These are phyloP conservation scores for Hyphopichia khmerensis DNA, from an alignment of 1,139 yeast genomes.

Conservation along the genomic window DNA sequence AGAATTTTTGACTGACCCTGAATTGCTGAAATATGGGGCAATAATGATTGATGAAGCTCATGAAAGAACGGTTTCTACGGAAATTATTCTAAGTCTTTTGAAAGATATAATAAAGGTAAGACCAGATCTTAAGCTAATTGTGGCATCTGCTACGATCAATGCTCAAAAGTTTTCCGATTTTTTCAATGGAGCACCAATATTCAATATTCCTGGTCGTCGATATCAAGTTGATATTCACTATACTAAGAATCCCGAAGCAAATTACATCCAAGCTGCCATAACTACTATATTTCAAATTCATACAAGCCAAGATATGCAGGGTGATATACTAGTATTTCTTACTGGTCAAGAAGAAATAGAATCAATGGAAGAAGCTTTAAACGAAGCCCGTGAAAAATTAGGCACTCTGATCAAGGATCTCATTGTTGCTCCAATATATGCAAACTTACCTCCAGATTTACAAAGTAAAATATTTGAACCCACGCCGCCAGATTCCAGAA, in stretches of 20 bases:
- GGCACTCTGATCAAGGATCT: constrained; percentile 65
- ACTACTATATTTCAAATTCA: constrained; percentile 81
- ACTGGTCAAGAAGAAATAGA: constrained; percentile 94
- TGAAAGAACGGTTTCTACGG: constrained; percentile 91
- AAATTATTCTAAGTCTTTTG: constrained; percentile 77
- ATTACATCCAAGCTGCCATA: constrained; percentile 84
- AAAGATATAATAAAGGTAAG: constrained; percentile 68
- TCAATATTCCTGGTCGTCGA: constrained; percentile 84
- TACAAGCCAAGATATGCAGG: constrained; percentile 59
- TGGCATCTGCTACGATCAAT: constrained; percentile 94
- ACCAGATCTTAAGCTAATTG: constrained; percentile 67
- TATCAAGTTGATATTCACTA: constrained; percentile 87
- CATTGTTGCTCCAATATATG: constrained; percentile 84
- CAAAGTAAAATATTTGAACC: constrained; percentile 86
- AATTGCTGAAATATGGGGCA: constrained; percentile 65
- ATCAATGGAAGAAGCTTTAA: constrained; percentile 66
- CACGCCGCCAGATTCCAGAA: constrained; percentile 74
- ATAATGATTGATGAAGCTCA: constrained; percentile 97
- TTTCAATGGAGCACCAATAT: constrained; percentile 82
- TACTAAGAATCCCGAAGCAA: constrained; percentile 85
- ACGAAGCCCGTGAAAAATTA: constrained; percentile 62
- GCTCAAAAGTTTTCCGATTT: constrained; percentile 80
- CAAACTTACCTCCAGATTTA: constrained; percentile 81
- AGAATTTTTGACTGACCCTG: constrained; percentile 79
- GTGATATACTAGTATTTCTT: constrained; percentile 87